These are phyloP conservation scores for Xerocomellus intermedius DNA, from an alignment of 768 basidiomycete species.

Conservation along the genomic window DNA sequence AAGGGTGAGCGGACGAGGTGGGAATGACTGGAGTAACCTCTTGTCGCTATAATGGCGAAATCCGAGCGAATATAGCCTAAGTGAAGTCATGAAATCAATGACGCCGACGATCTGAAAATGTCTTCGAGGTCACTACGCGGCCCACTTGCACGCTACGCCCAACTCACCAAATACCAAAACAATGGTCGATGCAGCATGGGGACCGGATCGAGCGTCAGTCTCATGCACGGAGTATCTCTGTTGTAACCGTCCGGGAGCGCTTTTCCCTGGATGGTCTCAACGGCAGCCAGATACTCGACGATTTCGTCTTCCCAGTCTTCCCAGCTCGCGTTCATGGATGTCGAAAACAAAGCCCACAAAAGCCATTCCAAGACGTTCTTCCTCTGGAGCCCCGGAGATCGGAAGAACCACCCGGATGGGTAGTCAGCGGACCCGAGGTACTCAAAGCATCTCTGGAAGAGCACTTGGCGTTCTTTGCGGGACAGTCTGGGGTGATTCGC, in stretches of 20 bases:
- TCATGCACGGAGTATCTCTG: slow-evolving; percentile 42
- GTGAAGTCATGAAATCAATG: slow-evolving; percentile 46
- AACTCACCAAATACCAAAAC: slow-evolving; percentile 60
- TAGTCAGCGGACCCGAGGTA: slow-evolving; percentile 23
- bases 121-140: not conserved
- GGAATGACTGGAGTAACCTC: slow-evolving; percentile 45
- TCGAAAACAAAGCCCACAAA: slow-evolving; percentile 61
- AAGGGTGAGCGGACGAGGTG: slow-evolving; percentile 47
- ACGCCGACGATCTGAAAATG: slow-evolving; percentile 47
- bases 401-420: slow-evolving; percentile 55
- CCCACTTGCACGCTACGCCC: not conserved
- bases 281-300: slow-evolving; percentile 40
- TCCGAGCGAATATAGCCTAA: slow-evolving; percentile 41
- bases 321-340: slow-evolving; percentile 29
- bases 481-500: slow-evolving; percentile 39
- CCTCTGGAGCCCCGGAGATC: slow-evolving; percentile 33
- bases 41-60: slow-evolving; percentile 52
- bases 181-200: slow-evolving; percentile 53
- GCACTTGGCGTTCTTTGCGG: slow-evolving; percentile 40
- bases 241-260: slow-evolving; percentile 42
- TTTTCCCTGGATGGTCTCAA: slow-evolving; percentile 43
- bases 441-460: slow-evolving; percentile 49
- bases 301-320: slow-evolving; percentile 52
- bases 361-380: slow-evolving; percentile 60
- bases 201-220: slow-evolving; percentile 58